Evolutionary conservation across 1,284 basidiomycete genomes (phyloP).

Genomic region (Puccinia horiana): DNA sequence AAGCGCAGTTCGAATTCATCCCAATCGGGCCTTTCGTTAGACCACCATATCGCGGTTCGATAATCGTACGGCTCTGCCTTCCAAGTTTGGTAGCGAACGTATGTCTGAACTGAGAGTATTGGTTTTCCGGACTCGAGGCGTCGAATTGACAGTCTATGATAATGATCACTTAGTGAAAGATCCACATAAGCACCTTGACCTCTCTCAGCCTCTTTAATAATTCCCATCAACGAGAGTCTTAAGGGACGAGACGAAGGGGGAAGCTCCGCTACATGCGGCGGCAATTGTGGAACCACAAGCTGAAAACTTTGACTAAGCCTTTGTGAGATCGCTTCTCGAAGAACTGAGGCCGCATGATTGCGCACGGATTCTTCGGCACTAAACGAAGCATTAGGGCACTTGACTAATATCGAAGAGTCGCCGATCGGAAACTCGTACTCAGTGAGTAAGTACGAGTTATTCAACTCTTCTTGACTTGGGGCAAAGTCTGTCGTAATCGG

Average conservation of each 20-base stretch:
- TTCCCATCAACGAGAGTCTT: slow-evolving; percentile 29
- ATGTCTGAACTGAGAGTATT: slow-evolving; percentile 41
- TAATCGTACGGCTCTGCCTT: slow-evolving; percentile 36
- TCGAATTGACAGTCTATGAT: slow-evolving; percentile 55
- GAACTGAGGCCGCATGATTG: slow-evolving; percentile 27
- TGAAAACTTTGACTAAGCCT: slow-evolving; percentile 95
- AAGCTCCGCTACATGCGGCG: slow-evolving; percentile 44
- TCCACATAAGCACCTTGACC: slow-evolving; percentile 51
- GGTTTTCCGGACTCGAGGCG: slow-evolving; percentile 39
- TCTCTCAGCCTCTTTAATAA: slow-evolving; percentile 52
- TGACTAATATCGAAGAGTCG: slow-evolving; percentile 57
- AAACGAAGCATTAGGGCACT: slow-evolving; percentile 56
- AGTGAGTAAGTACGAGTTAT: slow-evolving; percentile 75
- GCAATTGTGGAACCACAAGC: slow-evolving; percentile 65
- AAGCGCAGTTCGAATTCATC: slow-evolving; percentile 32
- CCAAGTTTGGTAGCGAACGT: slow-evolving; percentile 42
- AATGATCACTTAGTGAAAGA: slow-evolving; percentile 52
- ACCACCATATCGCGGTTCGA: slow-evolving; percentile 44
- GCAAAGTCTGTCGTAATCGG: slow-evolving; percentile 91
- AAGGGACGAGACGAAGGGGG: slow-evolving; percentile 50
- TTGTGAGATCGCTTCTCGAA: slow-evolving; percentile 80
- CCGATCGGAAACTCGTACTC: slow-evolving; percentile 60
- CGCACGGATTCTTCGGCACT: slow-evolving; percentile 70
- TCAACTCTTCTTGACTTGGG: slow-evolving; percentile 73
- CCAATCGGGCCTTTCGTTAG: slow-evolving; percentile 41